A percentile compares a stretch with the other conserved stretches of the same genome.
Evolutionary conservation across 768 basidiomycete genomes (phyloP).

Genomic region (Pholiota microspora): DNA sequence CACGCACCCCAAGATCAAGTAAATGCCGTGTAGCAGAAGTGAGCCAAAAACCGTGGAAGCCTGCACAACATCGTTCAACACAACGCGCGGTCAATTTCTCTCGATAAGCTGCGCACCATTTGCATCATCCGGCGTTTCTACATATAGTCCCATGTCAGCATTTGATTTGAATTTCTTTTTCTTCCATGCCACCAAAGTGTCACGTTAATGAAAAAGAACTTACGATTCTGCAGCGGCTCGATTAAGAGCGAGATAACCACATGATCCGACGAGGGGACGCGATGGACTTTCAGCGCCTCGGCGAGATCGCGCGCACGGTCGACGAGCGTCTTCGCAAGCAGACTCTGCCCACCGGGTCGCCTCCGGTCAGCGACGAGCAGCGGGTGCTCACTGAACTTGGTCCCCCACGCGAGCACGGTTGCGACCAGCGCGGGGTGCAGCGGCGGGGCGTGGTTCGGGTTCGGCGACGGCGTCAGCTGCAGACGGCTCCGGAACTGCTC

Average conservation of each 20-base stretch:
- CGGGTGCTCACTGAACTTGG: constrained; percentile 91
- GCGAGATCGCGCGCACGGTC: constrained; percentile 83
- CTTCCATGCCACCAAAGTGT: neutral
- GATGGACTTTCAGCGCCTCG: constrained; percentile 84
- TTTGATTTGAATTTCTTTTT: constrained; percentile 13
- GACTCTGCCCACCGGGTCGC: constrained; percentile 68
- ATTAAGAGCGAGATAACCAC: constrained; percentile 80
- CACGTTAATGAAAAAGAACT: constrained; percentile 33
- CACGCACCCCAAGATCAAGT: constrained; percentile 66
- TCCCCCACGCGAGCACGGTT: constrained; percentile 87
- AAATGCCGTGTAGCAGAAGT: constrained; percentile 76
- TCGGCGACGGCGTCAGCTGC: constrained; percentile 36
- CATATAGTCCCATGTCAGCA: too few relatives aligned
- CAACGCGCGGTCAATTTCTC: constrained; percentile 4
- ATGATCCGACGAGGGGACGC: constrained; percentile 75
- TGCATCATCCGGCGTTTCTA: constrained; percentile 73
- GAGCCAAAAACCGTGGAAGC: constrained; percentile 86
- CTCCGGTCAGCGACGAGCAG: constrained; percentile 77
- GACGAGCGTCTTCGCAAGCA: constrained; percentile 74
- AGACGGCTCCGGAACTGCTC: constrained; percentile 75
- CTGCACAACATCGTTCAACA: constrained; percentile 36
- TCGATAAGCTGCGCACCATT: constrained; percentile 46
- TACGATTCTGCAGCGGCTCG: constrained; percentile 85
- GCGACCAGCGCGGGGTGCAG: constrained; percentile 78
- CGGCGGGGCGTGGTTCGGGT: constrained; percentile 37